phyloP scores from a whole-genome alignment of 31 red algal species.

The Asparagopsis taxiformis region DNA sequence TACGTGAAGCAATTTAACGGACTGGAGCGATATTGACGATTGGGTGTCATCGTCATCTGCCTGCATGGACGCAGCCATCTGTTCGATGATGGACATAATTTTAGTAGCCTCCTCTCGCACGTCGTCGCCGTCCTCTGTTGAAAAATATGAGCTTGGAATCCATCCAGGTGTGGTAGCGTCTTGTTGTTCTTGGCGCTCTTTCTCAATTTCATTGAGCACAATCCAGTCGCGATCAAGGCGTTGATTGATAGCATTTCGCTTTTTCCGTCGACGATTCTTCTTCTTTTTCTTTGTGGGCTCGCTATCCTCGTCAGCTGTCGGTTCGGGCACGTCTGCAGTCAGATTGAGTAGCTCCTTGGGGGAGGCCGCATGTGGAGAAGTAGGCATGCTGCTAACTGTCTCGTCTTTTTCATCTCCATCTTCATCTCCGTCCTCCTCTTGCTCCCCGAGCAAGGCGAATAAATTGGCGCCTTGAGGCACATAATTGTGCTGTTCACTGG shows the following conservation, averaged over 20 bases:
- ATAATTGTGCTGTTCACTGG: no score
- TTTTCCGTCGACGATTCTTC: slow-evolving; percentile 30
- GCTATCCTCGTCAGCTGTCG: slow-evolving; percentile 27
- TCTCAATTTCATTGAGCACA: slow-evolving; percentile 37
- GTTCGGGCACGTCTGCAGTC: no score
- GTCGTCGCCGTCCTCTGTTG: slow-evolving; percentile 33
- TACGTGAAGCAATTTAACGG: slow-evolving; percentile 10
- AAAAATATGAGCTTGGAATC: slow-evolving; percentile 53
- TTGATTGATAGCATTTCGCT: neutral
- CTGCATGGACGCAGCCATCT: slow-evolving; percentile 10
- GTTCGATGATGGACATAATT: slow-evolving; percentile 50
- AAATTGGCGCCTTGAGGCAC: no score
- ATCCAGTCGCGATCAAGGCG: slow-evolving; percentile 39
- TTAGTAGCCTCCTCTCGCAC: slow-evolving; percentile 40
- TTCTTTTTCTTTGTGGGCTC: slow-evolving; percentile 46
- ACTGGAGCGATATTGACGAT: neutral
- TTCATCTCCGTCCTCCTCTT: neutral
- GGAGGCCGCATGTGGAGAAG: neutral
- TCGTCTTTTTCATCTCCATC: slow-evolving; percentile 4
- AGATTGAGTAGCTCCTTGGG: slow-evolving; percentile 3
- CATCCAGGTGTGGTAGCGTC: slow-evolving; percentile 1
- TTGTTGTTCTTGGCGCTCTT: neutral
- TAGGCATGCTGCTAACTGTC: neutral
- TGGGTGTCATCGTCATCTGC: neutral
- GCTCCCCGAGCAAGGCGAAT: slow-evolving; percentile 29